Evolutionary conservation across 305 asterid genomes (phyloP).

Genomic region (Fraxinus ornus): DNA sequence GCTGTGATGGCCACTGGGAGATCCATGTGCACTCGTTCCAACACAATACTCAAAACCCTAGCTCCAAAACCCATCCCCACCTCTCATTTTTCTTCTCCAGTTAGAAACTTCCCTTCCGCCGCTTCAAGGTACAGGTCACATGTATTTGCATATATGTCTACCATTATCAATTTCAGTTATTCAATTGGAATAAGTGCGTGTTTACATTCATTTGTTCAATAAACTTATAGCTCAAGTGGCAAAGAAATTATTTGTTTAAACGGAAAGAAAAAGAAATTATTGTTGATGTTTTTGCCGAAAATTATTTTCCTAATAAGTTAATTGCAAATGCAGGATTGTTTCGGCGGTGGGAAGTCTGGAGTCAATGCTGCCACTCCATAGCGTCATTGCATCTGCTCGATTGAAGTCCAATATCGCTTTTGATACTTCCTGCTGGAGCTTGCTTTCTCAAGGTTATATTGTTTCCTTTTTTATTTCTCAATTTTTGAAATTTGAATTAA

Average conservation of each 20-base stretch:
- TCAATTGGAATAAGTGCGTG: background rate
- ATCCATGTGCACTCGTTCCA: constrained; percentile 33
- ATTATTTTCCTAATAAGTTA: background rate
- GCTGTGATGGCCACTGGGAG: constrained; percentile 32
- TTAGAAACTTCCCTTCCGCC: constrained; percentile 23
- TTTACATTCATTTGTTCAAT: background rate
- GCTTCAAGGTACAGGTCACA: constrained; percentile 35
- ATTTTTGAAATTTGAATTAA: constrained; percentile 9
- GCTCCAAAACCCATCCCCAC: constrained; percentile 30
- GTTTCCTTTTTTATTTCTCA: background rate
- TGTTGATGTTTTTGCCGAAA: background rate
- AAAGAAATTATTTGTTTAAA: background rate
- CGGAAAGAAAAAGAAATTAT: background rate
- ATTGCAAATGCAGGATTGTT: constrained; percentile 33
- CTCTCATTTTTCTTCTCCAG: constrained; percentile 33
- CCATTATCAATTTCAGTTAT: background rate
- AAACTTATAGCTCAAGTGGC: background rate
- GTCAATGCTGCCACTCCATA: constrained; percentile 56
- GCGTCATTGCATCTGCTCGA: constrained; percentile 55
- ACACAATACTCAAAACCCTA: constrained; percentile 21
- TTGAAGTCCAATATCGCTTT: constrained; percentile 50
- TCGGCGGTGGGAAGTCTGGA: constrained; percentile 42
- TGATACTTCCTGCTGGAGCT: constrained; percentile 53
- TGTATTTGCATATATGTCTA: background rate
- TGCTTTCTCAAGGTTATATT: constrained; percentile 50